phyloP scores from a whole-genome alignment of 2,329 filamentous ascomycete genomes.

The Diaporthe vaccinii region DNA sequence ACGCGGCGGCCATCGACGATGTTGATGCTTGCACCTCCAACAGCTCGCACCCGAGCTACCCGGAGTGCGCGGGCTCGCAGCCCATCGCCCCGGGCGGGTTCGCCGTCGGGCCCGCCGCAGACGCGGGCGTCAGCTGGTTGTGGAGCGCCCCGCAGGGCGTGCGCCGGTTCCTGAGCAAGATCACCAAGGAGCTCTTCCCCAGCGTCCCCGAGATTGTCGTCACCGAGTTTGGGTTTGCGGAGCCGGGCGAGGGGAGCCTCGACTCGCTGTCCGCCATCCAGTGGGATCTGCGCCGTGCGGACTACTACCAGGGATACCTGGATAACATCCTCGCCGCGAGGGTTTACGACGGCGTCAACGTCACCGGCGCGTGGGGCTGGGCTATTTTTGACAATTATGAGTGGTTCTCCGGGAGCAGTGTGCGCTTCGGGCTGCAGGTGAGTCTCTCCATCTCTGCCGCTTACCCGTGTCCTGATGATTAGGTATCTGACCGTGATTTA shows the following conservation, averaged over 20 bases:
- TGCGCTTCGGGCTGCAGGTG: constrained; percentile 33
- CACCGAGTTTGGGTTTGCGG: constrained; percentile 32
- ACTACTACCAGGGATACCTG: constrained; percentile 27
- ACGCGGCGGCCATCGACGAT: constrained; percentile 13
- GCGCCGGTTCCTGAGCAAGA: constrained; percentile 31
- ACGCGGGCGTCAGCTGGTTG: constrained; percentile 27
- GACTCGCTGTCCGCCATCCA: constrained; percentile 4
- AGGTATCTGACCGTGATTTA: background rate
- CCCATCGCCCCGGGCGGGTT: constrained; percentile 13
- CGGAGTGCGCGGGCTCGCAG: constrained; percentile 17
- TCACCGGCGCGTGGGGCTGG: constrained; percentile 31
- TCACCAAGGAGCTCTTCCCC: constrained; percentile 32
- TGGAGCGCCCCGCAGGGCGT: constrained; percentile 23
- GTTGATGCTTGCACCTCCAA: constrained; percentile 14
- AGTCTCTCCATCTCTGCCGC: background rate
- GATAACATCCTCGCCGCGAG: constrained; percentile 20
- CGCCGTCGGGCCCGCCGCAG: constrained; percentile 17
- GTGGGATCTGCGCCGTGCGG: constrained; percentile 33
- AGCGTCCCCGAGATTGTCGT: constrained; percentile 23
- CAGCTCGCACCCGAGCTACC: constrained; percentile 12
- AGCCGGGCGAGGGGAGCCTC: constrained; percentile 11
- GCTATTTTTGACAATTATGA: constrained; percentile 33
- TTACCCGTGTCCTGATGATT: background rate
- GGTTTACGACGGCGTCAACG: constrained; percentile 30
- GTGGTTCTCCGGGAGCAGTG: constrained; percentile 27